Evolutionary conservation across 805 yeast species (phyloP).

Genomic region (Suhomyces tanzawaensis): DNA sequence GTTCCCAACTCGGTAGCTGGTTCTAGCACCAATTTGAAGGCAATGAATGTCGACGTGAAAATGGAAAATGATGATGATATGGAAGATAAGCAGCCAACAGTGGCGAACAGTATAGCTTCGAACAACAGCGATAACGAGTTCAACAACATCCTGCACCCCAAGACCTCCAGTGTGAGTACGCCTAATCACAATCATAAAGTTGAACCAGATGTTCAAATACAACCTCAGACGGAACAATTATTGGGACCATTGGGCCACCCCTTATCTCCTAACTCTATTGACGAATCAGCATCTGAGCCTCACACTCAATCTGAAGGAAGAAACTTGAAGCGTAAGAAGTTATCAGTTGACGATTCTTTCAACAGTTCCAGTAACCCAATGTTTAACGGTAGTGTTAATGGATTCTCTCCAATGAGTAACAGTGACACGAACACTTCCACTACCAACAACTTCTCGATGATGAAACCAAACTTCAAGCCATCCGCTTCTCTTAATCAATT

Average conservation of each 20-base stretch:
- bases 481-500: slow-evolving; percentile 4
- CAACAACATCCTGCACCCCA: neutral
- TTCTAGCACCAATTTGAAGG: slow-evolving; percentile 22
- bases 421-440: slow-evolving; percentile 40
- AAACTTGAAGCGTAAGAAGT: slow-evolving; percentile 47
- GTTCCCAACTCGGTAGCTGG: slow-evolving; percentile 18
- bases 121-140: slow-evolving; percentile 1
- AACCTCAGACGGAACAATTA: neutral
- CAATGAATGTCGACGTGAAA: slow-evolving; percentile 6
- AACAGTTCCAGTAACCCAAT: slow-evolving; percentile 34
- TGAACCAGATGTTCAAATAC: neutral
- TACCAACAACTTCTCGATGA: slow-evolving; percentile 9
- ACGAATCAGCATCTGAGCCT: slow-evolving; percentile 57
- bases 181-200: neutral
- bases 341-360: slow-evolving; percentile 46
- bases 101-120: slow-evolving; percentile 1
- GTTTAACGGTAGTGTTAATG: slow-evolving; percentile 39
- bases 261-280: slow-evolving; percentile 62
- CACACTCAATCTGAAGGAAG: slow-evolving; percentile 36
- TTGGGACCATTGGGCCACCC: slow-evolving; percentile 25
- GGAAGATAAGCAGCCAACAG: neutral
- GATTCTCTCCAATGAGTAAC: slow-evolving; percentile 46
- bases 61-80: slow-evolving; percentile 2
- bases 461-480: slow-evolving; percentile 1
- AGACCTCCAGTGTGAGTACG: neutral